Base-by-base conservation (phyloP, 495 filamentous ascomycete genomes). In the Tuber melanosporum region DNA sequence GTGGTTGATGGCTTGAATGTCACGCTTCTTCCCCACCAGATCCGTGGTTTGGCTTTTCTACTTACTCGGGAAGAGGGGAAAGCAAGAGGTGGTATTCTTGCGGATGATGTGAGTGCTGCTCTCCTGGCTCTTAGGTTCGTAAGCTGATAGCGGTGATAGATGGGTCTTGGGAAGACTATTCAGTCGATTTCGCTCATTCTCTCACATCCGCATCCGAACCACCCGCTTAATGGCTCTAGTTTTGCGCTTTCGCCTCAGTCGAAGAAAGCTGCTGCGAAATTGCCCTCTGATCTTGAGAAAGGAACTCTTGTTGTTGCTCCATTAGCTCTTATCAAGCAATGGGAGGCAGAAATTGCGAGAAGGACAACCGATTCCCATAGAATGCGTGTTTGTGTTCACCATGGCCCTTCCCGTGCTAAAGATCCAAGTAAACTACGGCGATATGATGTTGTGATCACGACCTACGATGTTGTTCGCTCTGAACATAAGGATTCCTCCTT, bases 401-500 rank as follows among this genome's bases (percentile, higher is more conserved):
- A 99, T 81, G 95, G 95, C 8, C 88, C 92, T 3, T 89, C 90
- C 73, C 92, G 95, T 6, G 92, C 93, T 3, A 98, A 97, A 81
- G 87, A 90, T 5, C 89, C 89, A 77, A 86, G 88, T 71, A 90
- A 92, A 36, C 86, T 99, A 46, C 91, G 90, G 80, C 88, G 89
- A 73, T 97, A 97, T 82, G 95, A 99, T 83, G 93, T 99, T 8
- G 96, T 99, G 66, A 96, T 99, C 80, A 98, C 95, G 0, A 99
- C 95, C 1, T 99, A 98, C 80, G 93, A 97, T 78, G 95, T 95
- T 62, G 86, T 99, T 3, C 93, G 94, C 20, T 97, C 95, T 3
- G 95, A 99, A 78, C 90, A 94, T 77, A 91, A 89, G 3, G 89
- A 89, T 76, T 89, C 90, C 47, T 89, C 89, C 39, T 62, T 42